Evolutionary conservation across 2,329 filamentous ascomycete species (phyloP).

Genomic region (Reticulascus tulasneorum): DNA sequence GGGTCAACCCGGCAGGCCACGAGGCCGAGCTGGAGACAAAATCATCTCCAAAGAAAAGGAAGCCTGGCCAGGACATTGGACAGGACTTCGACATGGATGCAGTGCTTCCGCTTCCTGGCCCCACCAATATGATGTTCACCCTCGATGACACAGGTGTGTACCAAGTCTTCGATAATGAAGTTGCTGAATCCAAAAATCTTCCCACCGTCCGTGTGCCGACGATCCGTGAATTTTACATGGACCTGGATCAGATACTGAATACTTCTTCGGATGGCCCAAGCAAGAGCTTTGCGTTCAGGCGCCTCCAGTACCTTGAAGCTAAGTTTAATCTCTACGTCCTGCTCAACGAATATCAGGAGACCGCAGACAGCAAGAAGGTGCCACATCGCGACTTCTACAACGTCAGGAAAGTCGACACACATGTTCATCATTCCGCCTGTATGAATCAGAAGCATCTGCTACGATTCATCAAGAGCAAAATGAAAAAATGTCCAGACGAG

Average conservation of each 20-base stretch:
- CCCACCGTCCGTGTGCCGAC: conserved; percentile 85
- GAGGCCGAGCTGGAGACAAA: conserved; percentile 34
- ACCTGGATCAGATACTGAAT: conserved; percentile 79
- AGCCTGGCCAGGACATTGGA: conserved; percentile 85
- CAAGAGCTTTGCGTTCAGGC: conserved; percentile 94
- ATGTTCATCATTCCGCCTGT: conserved; percentile 97
- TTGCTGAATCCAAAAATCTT: conserved; percentile 55
- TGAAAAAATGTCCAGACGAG: conserved; percentile 97
- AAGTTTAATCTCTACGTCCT: conserved; percentile 95
- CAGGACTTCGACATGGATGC: conserved; percentile 87
- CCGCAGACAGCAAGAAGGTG: conserved; percentile 95
- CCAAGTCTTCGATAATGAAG: conserved; percentile 77
- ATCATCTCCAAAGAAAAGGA: conserved; percentile 59
- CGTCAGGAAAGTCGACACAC: conserved; percentile 95
- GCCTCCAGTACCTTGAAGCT: conserved; percentile 91
- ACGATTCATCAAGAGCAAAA: conserved; percentile 99
- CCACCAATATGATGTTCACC: conserved; percentile 69
- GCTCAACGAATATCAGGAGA: conserved; percentile 95
- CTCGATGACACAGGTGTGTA: conserved; percentile 85
- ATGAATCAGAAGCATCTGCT: conserved; percentile 99
- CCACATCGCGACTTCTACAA: conserved; percentile 99
- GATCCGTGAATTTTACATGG: conserved; percentile 92
- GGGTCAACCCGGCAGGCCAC: conserved; percentile 7
- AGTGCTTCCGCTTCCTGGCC: conserved; percentile 66
- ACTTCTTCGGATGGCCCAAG: conserved; percentile 94